Evolutionary conservation across 2,329 filamentous ascomycete genomes (phyloP).

Genomic region (Sarocladium kiliense): DNA sequence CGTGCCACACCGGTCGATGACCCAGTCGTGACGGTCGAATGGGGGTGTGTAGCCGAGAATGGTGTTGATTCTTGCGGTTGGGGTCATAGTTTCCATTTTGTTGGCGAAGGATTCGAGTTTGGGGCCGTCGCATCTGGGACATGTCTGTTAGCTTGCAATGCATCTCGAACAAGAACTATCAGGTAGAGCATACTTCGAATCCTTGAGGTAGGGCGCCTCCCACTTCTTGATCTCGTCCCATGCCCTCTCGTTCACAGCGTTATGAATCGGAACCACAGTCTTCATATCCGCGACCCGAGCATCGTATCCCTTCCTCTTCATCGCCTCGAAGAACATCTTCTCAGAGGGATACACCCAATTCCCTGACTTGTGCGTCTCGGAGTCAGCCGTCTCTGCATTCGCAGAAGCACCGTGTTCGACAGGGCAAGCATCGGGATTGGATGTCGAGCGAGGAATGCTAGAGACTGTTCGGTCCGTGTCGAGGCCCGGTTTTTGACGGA

Average conservation of each 20-base stretch:
- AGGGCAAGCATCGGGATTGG: slow-evolving; percentile 30
- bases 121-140: slow-evolving; percentile 60
- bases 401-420: slow-evolving; percentile 41
- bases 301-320: slow-evolving; percentile 83
- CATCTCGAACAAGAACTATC: too few relatives aligned
- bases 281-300: slow-evolving; percentile 72
- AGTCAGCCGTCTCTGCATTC: slow-evolving; percentile 70
- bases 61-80: slow-evolving; percentile 76
- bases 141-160: slow-evolving; percentile 12
- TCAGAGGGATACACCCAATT: slow-evolving; percentile 98
- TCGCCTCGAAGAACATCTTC: slow-evolving; percentile 96
- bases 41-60: slow-evolving; percentile 83
- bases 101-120: slow-evolving; percentile 81
- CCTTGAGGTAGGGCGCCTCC: slow-evolving; percentile 65
- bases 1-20: slow-evolving; percentile 84
- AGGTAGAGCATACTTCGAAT: slow-evolving; percentile 43
- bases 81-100: slow-evolving; percentile 63
- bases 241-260: slow-evolving; percentile 94
- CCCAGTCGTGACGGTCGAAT: slow-evolving; percentile 97
- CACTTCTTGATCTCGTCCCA: slow-evolving; percentile 89
- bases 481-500: slow-evolving; percentile 32
- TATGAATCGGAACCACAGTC: slow-evolving; percentile 93
- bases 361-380: slow-evolving; percentile 65
- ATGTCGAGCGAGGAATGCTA: slow-evolving; percentile 64
- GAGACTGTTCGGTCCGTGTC: slow-evolving; percentile 69